phyloP scores from a whole-genome alignment of 495 filamentous ascomycete genomes.

The Penicillium verhagenii region DNA sequence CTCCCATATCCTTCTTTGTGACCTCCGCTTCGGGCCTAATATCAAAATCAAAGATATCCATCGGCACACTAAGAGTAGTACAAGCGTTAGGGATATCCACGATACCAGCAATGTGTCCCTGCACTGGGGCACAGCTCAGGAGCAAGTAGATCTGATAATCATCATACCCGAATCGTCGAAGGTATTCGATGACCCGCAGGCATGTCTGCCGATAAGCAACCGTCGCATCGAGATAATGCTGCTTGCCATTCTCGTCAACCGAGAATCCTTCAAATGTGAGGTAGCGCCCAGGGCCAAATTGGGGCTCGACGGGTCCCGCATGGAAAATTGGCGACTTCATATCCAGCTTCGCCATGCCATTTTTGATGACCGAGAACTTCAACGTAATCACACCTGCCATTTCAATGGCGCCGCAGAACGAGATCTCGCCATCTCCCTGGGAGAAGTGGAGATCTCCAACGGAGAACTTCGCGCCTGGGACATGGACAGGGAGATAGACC shows the following conservation, averaged over 20 bases:
- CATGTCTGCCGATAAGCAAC: conserved; percentile 89
- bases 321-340: conserved; percentile 89
- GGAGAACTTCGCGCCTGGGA: conserved; percentile 85
- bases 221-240: conserved; percentile 90
- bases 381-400: conserved; percentile 94
- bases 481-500: conserved; percentile 84
- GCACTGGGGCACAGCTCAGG: conserved; percentile 83
- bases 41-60: conserved; percentile 97
- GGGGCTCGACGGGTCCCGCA: conserved; percentile 88
- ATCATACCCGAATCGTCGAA: conserved; percentile 72
- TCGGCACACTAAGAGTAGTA: conserved; percentile 84
- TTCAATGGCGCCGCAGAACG: conserved; percentile 95
- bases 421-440: conserved; percentile 91
- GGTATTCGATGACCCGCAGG: conserved; percentile 81
- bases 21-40: conserved; percentile 67
- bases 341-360: conserved; percentile 70
- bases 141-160: conserved; percentile 90
- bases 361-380: conserved; percentile 86
- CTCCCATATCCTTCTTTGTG: conserved; percentile 69
- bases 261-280: conserved; percentile 95
- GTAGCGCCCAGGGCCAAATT: conserved; percentile 81
- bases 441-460: conserved; percentile 93
- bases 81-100: conserved; percentile 88
- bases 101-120: conserved; percentile 91
- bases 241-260: conserved; percentile 87